phyloP scores from a whole-genome alignment of 2,329 filamentous ascomycete genomes.

The Cytospora piceicola region DNA sequence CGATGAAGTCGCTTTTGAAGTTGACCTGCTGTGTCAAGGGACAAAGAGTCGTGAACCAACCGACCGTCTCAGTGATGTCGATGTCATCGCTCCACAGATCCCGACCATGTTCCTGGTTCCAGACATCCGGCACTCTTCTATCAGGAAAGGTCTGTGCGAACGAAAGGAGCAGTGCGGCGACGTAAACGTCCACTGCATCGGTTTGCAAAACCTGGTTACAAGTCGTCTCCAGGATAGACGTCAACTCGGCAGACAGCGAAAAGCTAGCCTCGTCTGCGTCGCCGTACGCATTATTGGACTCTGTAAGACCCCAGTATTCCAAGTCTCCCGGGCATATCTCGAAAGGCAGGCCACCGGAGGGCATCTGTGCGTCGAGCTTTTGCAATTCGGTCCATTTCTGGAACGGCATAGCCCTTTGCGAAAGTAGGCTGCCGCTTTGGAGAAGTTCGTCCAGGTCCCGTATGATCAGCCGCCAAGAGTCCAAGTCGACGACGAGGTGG shows the following conservation, averaged over 20 bases:
- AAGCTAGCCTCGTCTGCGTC: conserved; percentile 49
- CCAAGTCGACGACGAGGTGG: conserved; percentile 55
- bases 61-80: conserved; percentile 60
- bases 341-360: conserved; percentile 42
- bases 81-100: conserved; percentile 49
- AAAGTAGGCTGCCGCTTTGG: conserved; percentile 48
- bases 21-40: conserved; percentile 52
- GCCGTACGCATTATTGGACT: conserved; percentile 49
- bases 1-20: conserved; percentile 52
- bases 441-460: conserved; percentile 56
- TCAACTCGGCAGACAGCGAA: conserved; percentile 47
- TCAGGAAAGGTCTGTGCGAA: conserved; percentile 61
- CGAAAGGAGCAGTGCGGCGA: conserved; percentile 58
- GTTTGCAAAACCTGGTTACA: conserved; percentile 54
- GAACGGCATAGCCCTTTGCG: conserved; percentile 51
- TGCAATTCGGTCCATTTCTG: conserved; percentile 55
- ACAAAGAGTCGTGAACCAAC: conserved; percentile 63
- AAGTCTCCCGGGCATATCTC: conserved; percentile 45
- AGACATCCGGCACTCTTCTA: conserved; percentile 54
- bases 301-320: conserved; percentile 53
- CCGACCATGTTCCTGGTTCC: conserved; percentile 58
- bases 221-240: conserved; percentile 46
- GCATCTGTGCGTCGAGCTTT: conserved; percentile 34
- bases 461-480: conserved; percentile 55
- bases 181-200: conserved; percentile 57